Percentiles rank a stretch among this genome's conserved stretches.
phyloP scores from a whole-genome alignment of 805 yeast species.

The Candida schatavii region DNA sequence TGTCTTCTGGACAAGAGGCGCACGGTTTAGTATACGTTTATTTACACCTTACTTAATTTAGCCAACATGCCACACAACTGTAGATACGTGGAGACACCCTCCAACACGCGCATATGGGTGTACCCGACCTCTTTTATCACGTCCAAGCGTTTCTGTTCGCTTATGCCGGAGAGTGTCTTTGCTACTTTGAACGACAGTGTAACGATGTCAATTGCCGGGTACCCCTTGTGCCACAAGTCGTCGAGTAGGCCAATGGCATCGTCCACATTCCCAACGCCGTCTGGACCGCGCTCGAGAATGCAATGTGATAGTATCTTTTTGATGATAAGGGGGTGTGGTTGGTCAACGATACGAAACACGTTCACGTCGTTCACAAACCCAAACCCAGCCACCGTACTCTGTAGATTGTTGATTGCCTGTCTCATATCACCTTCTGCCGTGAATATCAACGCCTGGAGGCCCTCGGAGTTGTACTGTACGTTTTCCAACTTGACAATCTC shows the following conservation, averaged over 20 bases:
- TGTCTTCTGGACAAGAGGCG: too few relatives aligned
- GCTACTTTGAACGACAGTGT: constrained; percentile 87
- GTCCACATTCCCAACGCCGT: constrained; percentile 45
- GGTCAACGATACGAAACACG: constrained; percentile 92
- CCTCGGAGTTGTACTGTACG: constrained; percentile 81
- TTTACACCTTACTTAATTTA: constrained; percentile 39
- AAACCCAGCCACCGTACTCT: constrained; percentile 92
- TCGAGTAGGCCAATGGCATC: constrained; percentile 62
- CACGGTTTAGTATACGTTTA: too few relatives aligned
- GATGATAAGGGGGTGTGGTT: constrained; percentile 90
- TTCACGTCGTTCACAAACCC: constrained; percentile 87
- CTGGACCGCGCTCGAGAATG: constrained; percentile 21
- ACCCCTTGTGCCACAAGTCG: constrained; percentile 83
- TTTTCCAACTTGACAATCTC: constrained; percentile 68
- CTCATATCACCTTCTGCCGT: constrained; percentile 99
- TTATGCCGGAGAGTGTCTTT: constrained; percentile 65
- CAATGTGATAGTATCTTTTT: constrained; percentile 54
- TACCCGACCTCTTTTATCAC: constrained; percentile 85
- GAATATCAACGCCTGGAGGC: constrained; percentile 87
- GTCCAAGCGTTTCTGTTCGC: constrained; percentile 69
- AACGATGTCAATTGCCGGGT: constrained; percentile 88
- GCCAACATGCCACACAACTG: constrained; percentile 85
- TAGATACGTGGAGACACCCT: constrained; percentile 85
- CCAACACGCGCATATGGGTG: constrained; percentile 87
- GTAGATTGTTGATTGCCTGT: constrained; percentile 92